phyloP scores from a whole-genome alignment of 768 basidiomycete species.

The Mycena galericulata region DNA sequence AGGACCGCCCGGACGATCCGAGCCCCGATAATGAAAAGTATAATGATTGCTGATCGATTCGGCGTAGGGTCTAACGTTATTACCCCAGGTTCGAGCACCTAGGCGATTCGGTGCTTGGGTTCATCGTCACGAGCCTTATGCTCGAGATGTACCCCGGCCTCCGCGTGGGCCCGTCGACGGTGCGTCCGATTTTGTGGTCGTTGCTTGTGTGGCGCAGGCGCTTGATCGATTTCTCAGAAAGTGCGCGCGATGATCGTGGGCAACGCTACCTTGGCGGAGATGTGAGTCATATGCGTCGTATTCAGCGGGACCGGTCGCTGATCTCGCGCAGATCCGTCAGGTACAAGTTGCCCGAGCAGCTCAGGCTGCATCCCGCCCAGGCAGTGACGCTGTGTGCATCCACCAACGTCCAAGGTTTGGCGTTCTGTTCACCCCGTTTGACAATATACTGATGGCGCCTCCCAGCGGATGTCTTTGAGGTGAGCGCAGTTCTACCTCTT shows the following conservation, averaged over 20 bases:
- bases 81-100: slow-evolving; percentile 75
- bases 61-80: slow-evolving; percentile 12
- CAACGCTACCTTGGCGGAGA: slow-evolving; percentile 77
- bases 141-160: slow-evolving; percentile 74
- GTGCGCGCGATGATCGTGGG: slow-evolving; percentile 81
- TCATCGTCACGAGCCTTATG: slow-evolving; percentile 75
- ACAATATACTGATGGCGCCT: slow-evolving; percentile 9
- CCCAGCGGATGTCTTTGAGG: slow-evolving; percentile 85
- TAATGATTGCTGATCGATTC: slow-evolving; percentile 32
- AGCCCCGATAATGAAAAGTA: slow-evolving; percentile 89
- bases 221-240: slow-evolving; percentile 64
- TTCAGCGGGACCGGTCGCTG: not conserved
- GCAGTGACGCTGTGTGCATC: slow-evolving; percentile 78
- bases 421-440: slow-evolving; percentile 4
- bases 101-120: slow-evolving; percentile 78
- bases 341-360: slow-evolving; percentile 71
- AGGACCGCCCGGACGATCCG: slow-evolving; percentile 77
- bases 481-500: slow-evolving; percentile 42
- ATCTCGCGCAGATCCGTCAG: slow-evolving; percentile 62
- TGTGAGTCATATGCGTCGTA: slow-evolving; percentile 54
- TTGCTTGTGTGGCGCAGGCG: slow-evolving; percentile 8
- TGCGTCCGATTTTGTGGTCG: slow-evolving; percentile 53
- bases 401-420: slow-evolving; percentile 75
- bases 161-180: slow-evolving; percentile 83
- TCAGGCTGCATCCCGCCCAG: slow-evolving; percentile 79